Base-by-base conservation (phyloP, 768 basidiomycete species). In the Daedaleopsis nitida region DNA sequence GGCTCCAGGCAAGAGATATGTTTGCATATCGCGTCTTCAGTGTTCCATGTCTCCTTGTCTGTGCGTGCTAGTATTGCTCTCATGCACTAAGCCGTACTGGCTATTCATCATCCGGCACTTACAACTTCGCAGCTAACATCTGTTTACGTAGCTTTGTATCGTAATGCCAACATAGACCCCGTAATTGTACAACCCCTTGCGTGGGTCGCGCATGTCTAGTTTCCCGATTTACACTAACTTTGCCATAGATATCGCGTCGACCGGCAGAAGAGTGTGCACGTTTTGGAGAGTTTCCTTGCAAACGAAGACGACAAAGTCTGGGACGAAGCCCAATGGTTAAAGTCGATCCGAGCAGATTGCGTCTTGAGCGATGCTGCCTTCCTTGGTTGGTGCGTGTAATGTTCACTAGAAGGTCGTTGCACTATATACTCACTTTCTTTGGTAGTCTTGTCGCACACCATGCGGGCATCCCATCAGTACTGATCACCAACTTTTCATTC, bases 401-500 rank as follows among this genome's bases (percentile, higher is more conserved):
- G 9, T 44, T 13, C 11, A 14, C 48, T 24, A 3, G 17, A 8
- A 16, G 38, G 21, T 17, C n/a, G 21, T n/a, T n/a, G n/a, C n/a
- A n/a, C n/a, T n/a, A 14, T 6, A 27, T 9, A 8, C 32, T 54
- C 10, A 43, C 12, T 39, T 12, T 23, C 17, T 24, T n/a, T 50
- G 27, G 13, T 62, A 90, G 88, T 66, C 78, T 87, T 38, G 88
- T 90, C 1, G 91, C 89, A 2, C 83, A 85, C 48, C 70, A 76
- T 39, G 81, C 85, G 0, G 79, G 81, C 0, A 77, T 92, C n/a
- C 91, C 89, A 1, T 87, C 87, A 1, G 77, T 86, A 43, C 75
- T 93, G 17, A 81, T 92, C 64, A 91, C 89, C 47, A 93, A 93
- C 75, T 93, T 93, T 70, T 88, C 89, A 0, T 93, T 92, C 72